Evolutionary conservation across 2,329 filamentous ascomycete genomes (phyloP).

Genomic region (Fusarium tupiense): DNA sequence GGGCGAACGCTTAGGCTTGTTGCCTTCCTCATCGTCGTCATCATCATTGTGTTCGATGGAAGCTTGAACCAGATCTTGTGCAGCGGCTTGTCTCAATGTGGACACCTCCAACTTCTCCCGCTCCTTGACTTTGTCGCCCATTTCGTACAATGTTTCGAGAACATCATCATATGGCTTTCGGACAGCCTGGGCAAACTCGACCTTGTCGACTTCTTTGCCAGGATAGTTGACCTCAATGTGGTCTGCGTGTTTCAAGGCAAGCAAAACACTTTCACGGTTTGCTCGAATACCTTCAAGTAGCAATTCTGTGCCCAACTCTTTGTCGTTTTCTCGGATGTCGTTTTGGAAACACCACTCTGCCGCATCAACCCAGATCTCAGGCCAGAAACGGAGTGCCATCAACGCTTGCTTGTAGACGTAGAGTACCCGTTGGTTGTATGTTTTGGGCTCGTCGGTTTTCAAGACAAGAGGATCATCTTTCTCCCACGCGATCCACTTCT

Average conservation of each 20-base stretch:
- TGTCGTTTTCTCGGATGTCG: conserved; percentile 69
- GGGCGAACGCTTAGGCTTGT: conserved; percentile 59
- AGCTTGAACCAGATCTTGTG: conserved; percentile 50
- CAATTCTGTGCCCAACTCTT: conserved; percentile 75
- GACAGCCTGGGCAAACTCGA: conserved; percentile 80
- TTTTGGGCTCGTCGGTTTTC: conserved; percentile 79
- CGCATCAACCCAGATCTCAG: conserved; percentile 94
- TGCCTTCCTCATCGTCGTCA: conserved; percentile 57
- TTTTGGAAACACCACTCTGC: conserved; percentile 92
- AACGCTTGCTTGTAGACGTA: conserved; percentile 94
- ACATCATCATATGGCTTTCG: conserved; percentile 85
- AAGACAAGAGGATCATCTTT: conserved; percentile 91
- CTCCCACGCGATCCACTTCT: conserved; percentile 94
- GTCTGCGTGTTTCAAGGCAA: conserved; percentile 90
- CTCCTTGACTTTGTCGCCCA: conserved; percentile 78
- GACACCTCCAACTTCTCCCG: conserved; percentile 68
- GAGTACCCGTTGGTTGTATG: conserved; percentile 81
- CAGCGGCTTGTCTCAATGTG: conserved; percentile 64
- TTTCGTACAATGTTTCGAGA: conserved; percentile 86
- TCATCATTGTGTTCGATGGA: conserved; percentile 61
- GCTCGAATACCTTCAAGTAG: conserved; percentile 84
- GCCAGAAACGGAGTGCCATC: conserved; percentile 94
- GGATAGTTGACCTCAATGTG: conserved; percentile 82
- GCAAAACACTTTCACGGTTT: conserved; percentile 91
- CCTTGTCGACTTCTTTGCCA: conserved; percentile 80